Percentiles rank a stretch among this genome's conserved stretches.
phyloP scores from a whole-genome alignment of 2,329 filamentous ascomycete genomes.

The Fusarium musae region DNA sequence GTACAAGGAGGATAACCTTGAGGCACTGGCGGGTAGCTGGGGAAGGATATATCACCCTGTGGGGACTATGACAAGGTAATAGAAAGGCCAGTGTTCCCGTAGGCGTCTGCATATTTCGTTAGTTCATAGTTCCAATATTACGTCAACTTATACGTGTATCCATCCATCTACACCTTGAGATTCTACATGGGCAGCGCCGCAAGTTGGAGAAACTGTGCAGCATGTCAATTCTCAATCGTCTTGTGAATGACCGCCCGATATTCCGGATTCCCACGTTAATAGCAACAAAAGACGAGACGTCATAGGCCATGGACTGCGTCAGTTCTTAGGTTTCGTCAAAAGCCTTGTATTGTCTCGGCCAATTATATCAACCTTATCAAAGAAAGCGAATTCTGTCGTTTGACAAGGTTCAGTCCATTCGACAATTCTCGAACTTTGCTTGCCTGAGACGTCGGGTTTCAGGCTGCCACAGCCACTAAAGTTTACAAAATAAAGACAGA shows the following conservation, averaged over 20 bases:
- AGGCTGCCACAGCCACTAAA: not conserved
- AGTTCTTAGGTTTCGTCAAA: too few relatives aligned
- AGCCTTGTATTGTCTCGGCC: not conserved
- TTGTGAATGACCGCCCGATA: too few relatives aligned
- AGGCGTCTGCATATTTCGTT: not conserved
- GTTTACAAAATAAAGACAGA: fast-evolving
- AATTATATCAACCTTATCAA: not conserved
- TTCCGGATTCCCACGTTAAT: too few relatives aligned
- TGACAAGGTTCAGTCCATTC: not conserved
- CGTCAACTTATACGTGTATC: too few relatives aligned
- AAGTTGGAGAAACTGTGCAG: too few relatives aligned
- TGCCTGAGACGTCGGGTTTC: not conserved
- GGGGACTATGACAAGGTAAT: not conserved
- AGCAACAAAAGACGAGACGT: too few relatives aligned
- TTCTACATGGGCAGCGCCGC: too few relatives aligned
- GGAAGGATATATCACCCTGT: fast-evolving
- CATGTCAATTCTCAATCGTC: too few relatives aligned
- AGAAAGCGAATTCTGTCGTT: not conserved
- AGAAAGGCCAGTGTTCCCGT: not conserved
- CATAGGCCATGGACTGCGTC: too few relatives aligned
- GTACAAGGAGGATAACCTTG: too few relatives aligned
- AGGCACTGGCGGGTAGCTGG: not conserved
- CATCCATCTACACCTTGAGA: not conserved
- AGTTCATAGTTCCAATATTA: not conserved
- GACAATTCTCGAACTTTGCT: not conserved